Evolutionary conservation across 2,329 filamentous ascomycete species (phyloP).

Genomic region (Lecanosticta acicola): DNA sequence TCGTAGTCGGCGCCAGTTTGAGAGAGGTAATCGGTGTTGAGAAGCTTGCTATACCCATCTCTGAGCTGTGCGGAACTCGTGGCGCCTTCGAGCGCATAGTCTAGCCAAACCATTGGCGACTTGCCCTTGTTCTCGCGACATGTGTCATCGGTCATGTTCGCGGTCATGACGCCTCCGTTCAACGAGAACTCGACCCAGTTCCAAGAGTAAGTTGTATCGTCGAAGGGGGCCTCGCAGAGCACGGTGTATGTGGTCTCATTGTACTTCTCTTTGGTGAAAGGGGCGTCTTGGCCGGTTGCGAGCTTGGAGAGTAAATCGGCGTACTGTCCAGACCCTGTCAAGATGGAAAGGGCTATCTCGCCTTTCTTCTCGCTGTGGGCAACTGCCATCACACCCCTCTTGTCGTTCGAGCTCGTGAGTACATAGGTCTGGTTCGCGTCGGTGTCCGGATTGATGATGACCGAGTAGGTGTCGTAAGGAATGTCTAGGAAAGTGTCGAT

Average conservation of each 20-base stretch:
- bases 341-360: conserved; percentile 1
- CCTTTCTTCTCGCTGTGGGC: conserved; percentile 1
- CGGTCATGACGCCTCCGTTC: conserved; percentile 5
- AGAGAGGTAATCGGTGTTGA: conserved; percentile 4
- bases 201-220: conserved; percentile 8
- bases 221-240: conserved; percentile 1
- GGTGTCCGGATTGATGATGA: conserved; percentile 6
- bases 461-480: conserved; percentile 3
- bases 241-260: conserved; percentile 6
- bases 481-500: conserved; percentile 1
- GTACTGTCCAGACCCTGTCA: conserved; percentile 6
- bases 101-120: conserved; percentile 6
- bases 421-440: conserved; percentile 5
- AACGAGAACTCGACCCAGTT: conserved; percentile 6
- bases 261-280: conserved; percentile 1
- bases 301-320: conserved; percentile 5
- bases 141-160: conserved; percentile 2
- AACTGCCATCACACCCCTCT: conserved; percentile 4
- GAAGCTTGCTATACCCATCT: conserved; percentile 8
- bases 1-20: conserved; percentile 2
- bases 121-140: conserved; percentile 3
- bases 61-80: conserved; percentile 1
- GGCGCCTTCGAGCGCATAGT: conserved; percentile 8
- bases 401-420: conserved; percentile 2
- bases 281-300: background rate